Evolutionary conservation across 2,329 filamentous ascomycete species (phyloP).

Genomic region (Trichoderma polysporum): DNA sequence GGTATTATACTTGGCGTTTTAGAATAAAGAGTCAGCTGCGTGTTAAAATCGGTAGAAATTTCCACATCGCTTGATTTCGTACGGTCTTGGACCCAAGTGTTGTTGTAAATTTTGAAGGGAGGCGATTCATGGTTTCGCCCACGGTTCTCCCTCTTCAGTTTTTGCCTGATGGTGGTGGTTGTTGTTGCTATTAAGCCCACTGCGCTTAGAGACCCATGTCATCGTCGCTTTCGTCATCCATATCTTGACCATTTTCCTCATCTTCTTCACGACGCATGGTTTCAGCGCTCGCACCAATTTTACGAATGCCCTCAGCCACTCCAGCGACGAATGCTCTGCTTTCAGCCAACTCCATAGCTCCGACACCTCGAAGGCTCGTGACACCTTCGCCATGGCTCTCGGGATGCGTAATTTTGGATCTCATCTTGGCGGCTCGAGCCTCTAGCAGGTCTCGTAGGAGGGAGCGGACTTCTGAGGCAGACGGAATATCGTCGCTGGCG

Average conservation of each 20-base stretch:
- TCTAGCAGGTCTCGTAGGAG: constrained; percentile 81
- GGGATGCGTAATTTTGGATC: constrained; percentile 69
- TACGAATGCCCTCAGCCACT: constrained; percentile 84
- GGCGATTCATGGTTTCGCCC: not conserved
- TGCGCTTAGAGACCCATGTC: constrained; percentile 41
- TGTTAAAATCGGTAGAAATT: not conserved
- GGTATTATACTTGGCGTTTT: not conserved
- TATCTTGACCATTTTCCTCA: constrained; percentile 61
- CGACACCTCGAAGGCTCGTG: constrained; percentile 69
- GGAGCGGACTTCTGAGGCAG: constrained; percentile 70
- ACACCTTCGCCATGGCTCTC: constrained; percentile 72
- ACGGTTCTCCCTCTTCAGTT: not conserved
- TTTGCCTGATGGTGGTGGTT: not conserved
- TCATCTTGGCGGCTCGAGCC: constrained; percentile 84
- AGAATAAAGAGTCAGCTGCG: not conserved
- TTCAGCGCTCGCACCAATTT: constrained; percentile 79
- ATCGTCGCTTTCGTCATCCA: constrained; percentile 60
- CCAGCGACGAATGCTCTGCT: constrained; percentile 78
- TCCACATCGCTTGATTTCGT: not conserved
- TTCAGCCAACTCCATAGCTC: constrained; percentile 90
- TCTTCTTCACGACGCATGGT: constrained; percentile 74
- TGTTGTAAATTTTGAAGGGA: not conserved
- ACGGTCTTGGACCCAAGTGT: not conserved
- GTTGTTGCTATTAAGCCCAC: not conserved
- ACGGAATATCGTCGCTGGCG: constrained; percentile 76